Evolutionary conservation across 371 early-diverging fungal genomes (phyloP), one percentile per base, ranked within the genome.

Genomic region (Mortierella sp.): DNA sequence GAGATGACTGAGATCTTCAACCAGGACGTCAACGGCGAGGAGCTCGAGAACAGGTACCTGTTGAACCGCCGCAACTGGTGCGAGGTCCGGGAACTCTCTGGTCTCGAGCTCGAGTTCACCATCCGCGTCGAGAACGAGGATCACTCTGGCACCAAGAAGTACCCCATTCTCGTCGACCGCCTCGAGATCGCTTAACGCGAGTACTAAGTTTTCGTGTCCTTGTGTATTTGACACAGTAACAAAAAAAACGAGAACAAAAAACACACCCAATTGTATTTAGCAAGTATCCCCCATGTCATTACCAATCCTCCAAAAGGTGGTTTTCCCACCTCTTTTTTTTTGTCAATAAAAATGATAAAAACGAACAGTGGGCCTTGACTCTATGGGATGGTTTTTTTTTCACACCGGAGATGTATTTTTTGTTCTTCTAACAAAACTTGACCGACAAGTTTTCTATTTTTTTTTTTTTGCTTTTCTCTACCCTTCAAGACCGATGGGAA

Each of bases 1-100:
- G 82, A 88, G 66, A 88, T 90, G 87, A 53, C 80, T 52, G 66
- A 76, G 19, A 67, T 84, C 29, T 90, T 90, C 77, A 16, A 63
- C 31, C 66, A 85, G 52, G 90, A 90, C 64, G 87, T 90, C 47
- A 79, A 80, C 34, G 89, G 87, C 11, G 73, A 75, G 50, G 65
- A 66, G 14, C 71, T 83, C 10, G 68, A 83, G 50, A 39, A 83
- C 70, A 71, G 79, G 74, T 76, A 86, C 66, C 63, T 88, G 39
- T 29, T 87, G 10, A 71, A 74, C 66, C 76, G 88, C 13, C 79
- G 89, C 11, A 88, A 88, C 74, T 88, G 76, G 76, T 76, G 76
- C 61, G 70, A 70, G 48, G 76, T 76, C 58, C 76, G 76, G 45
- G 76, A 76, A 66, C 58, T 70, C 37, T 65, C 70, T 14, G 71